phyloP scores from a whole-genome alignment of 257 asterid genomes.

The Nicotiana noctiflora region DNA sequence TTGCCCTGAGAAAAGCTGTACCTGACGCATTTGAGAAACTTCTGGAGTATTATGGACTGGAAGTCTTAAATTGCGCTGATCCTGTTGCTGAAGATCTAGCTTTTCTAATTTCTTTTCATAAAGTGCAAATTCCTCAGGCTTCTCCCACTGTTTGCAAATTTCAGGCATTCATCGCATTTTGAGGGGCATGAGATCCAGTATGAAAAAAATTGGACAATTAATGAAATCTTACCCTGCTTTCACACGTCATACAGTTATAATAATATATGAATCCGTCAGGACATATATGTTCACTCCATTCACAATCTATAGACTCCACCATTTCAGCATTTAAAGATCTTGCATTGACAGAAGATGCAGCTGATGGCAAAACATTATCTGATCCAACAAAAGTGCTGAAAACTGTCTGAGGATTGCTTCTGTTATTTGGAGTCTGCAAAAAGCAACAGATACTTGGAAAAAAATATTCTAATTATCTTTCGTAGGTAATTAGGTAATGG shows the following conservation, averaged over 20 bases:
- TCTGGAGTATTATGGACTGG: conserved; percentile 29
- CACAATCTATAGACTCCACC: conserved; percentile 50
- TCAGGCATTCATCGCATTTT: conserved; percentile 7
- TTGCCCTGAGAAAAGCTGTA: not conserved
- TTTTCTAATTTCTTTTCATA: conserved; percentile 54
- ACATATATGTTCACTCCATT: conserved; percentile 92
- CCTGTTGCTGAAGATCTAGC: conserved; percentile 31
- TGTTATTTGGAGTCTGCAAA: conserved; percentile 44
- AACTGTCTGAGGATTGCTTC: conserved; percentile 30
- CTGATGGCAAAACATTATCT: conserved; percentile 20
- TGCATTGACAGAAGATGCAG: conserved; percentile 24
- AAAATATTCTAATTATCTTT: not conserved
- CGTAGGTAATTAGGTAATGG: not conserved
- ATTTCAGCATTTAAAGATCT: conserved; percentile 26
- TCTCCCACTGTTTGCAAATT: conserved; percentile 67
- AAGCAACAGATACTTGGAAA: not conserved
- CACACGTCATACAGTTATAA: conserved; percentile 75
- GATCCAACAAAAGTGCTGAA: conserved; percentile 23
- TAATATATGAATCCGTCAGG: conserved; percentile 78
- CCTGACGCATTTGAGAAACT: conserved; percentile 25
- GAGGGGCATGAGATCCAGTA: not conserved
- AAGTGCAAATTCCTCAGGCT: conserved; percentile 57
- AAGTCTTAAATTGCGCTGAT: conserved; percentile 26
- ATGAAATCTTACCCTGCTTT: conserved; percentile 55
- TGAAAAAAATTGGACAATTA: not conserved